Evolutionary conservation across 768 basidiomycete species (phyloP), one percentile per base, ranked within the genome.

Genomic region (Calvatia gigantea): DNA sequence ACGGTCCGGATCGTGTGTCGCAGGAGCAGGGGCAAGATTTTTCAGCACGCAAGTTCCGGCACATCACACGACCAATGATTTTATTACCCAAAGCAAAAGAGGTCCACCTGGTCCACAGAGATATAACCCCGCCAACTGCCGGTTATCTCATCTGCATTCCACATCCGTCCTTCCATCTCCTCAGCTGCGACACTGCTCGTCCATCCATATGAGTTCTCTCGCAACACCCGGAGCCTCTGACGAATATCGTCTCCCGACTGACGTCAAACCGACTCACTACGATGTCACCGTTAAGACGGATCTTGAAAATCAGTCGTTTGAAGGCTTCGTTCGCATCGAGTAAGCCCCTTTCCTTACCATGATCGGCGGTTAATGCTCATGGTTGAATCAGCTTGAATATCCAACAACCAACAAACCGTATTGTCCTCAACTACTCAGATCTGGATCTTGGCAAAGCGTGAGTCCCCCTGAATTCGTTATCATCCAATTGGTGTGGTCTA

Each of bases 271-370:
- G 11, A 78, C 70, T 6, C 90, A 94, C 67, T 95, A 94, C 69
- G 86, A 90, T 61, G 65, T 94, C 47, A 83, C 83, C 43, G 72
- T 94, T 66, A 83, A 81, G 64, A 94, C 92, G 2, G 91, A 98
- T 71, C 82, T 98, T 50, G 79, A 87, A 54, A 77, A 77, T n/a
- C 77, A 84, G 57, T 79, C 73, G 8, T 98, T 94, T 68, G 75
- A 82, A 39, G 96, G 96, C 39, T 76, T 85, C 35, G 89, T 87
- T 46, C 83, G 83, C 60, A 82, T 90, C 64, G 75, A 81, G 91
- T 83, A 58, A 51, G 82, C 72, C 21, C 32, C 37, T 29, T 27
- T 28, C 39, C 28, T 5, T 19, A 31, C 14, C 17, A 19, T 28
- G 4, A 6, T 42, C 17, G 31, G 17, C 48, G 19, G 43, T 52